Evolutionary conservation across 371 early-diverging fungal genomes (phyloP), one percentile per base, ranked within the genome.

Genomic region (Rhizopus arrhizus): DNA sequence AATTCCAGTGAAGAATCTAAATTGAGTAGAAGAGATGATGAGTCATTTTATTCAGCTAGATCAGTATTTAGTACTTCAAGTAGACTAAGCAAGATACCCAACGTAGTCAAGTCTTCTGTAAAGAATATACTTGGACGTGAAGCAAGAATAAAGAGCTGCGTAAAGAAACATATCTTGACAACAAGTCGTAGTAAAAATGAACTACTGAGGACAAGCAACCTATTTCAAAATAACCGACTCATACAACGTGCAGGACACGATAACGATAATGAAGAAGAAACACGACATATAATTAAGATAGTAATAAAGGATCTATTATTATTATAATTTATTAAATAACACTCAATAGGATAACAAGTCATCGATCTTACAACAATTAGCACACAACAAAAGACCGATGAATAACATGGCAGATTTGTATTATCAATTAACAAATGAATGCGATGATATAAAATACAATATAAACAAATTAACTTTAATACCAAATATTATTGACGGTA

Each of bases 21-120:
- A 45, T 28, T 4, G 22, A 53, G 13, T 6, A 55, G 16, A 55
- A 45, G 51, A 57, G 68, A 68, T 29, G 46, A 69, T 62, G 77
- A 70, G 22, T 80, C 80, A 5, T 58, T 76, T 28, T 67, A 61
- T 36, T 78, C 79, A 15, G 70, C 51, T 31, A 77, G 75, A 42
- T 74, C 80, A 7, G 62, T 74, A 16, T 59, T 73, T 35, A 80
- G 80, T 51, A 74, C 77, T 22, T 68, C 80, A 6, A 79, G 77
- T 58, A 65, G 68, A 60, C 65, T 73, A 40, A 61, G 68, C 12
- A 72, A 66, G 48, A 55, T 76, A 40, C 75, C 77, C 22, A 70
- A 69, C 45, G 70, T 63, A 53, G 72, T 76, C 45, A 80, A 80
- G 53, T 57, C 67, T 4, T 74, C 74, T 22, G 66, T 78, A 9